Conservation (phyloP, 495 filamentous ascomycete species). For the Penicillium silybi region DNA sequence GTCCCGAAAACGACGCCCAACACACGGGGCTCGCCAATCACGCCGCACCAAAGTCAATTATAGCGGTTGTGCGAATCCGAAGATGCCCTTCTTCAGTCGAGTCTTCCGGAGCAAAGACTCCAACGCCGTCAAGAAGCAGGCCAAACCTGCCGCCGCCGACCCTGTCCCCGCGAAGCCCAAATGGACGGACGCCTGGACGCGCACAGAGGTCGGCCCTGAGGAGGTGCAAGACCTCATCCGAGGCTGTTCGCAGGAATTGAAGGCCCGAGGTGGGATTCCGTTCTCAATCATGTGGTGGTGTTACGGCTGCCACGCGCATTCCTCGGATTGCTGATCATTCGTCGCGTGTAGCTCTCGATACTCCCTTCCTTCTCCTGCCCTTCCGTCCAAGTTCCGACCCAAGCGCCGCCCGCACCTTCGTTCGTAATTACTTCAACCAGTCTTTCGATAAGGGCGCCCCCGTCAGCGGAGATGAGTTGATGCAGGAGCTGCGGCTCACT, state of each 20-base stretch:
- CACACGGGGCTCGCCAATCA: not conserved
- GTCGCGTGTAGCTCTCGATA: constrained; percentile 64
- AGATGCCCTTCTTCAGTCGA: constrained; percentile 66
- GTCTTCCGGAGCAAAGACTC: constrained; percentile 69
- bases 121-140: constrained; percentile 53
- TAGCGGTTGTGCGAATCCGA: constrained; percentile 9
- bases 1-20: not conserved
- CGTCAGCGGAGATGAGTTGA: constrained; percentile 63
- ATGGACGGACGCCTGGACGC: constrained; percentile 88
- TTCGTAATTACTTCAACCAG: constrained; percentile 85
- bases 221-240: constrained; percentile 85
- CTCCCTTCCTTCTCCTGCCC: constrained; percentile 91
- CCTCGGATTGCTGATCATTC: constrained; percentile 36
- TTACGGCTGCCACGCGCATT: constrained; percentile 19
- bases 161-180: constrained; percentile 60
- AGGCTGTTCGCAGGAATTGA: constrained; percentile 85
- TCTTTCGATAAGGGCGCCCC: constrained; percentile 40
- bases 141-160: constrained; percentile 47
- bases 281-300: constrained; percentile 25
- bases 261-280: constrained; percentile 72
- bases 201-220: constrained; percentile 80
- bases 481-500: constrained; percentile 85
- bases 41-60: constrained; percentile 7
- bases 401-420: constrained; percentile 83
- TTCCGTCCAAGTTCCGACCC: constrained; percentile 91